Evolutionary conservation across 441 rosid species (phyloP).

Genomic region (Adansonia gregorii): DNA sequence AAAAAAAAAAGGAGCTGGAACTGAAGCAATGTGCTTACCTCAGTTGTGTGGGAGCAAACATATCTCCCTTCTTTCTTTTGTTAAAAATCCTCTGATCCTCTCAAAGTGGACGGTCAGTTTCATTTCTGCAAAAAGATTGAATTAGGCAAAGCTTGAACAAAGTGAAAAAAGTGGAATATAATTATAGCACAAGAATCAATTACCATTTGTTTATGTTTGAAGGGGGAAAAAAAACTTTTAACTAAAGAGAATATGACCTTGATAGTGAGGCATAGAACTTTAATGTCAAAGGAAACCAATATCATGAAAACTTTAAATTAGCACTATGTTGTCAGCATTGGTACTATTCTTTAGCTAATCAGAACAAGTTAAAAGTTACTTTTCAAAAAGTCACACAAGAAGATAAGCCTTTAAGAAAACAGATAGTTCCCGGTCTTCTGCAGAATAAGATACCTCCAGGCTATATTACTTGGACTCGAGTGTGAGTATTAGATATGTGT

Average conservation of each 20-base stretch:
- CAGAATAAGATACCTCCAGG: not conserved
- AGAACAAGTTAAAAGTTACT: slow-evolving; percentile 16
- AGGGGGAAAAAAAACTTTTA: not conserved
- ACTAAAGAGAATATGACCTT: not conserved
- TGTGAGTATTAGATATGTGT: too few species aligned
- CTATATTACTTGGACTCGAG: too few species aligned
- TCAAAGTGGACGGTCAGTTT: slow-evolving; percentile 2
- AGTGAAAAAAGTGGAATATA: not conserved
- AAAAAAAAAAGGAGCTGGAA: not conserved
- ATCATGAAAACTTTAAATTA: not conserved
- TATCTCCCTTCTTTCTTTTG: slow-evolving; percentile 19
- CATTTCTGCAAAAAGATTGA: slow-evolving; percentile 13
- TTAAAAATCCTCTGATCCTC: not conserved
- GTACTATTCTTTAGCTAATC: slow-evolving; percentile 1
- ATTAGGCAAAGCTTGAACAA: slow-evolving; percentile 24
- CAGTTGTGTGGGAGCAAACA: not conserved
- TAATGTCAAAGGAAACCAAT: not conserved
- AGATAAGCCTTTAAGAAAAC: not conserved
- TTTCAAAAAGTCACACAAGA: not conserved
- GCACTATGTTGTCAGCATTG: not conserved
- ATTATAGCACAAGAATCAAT: not conserved
- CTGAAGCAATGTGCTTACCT: slow-evolving; percentile 12
- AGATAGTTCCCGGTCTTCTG: slow-evolving; percentile 2
- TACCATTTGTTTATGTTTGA: not conserved
- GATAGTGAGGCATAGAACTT: not conserved